phyloP scores from a whole-genome alignment of 2,329 filamentous ascomycete genomes.

The Rhynchosporium agropyri region DNA sequence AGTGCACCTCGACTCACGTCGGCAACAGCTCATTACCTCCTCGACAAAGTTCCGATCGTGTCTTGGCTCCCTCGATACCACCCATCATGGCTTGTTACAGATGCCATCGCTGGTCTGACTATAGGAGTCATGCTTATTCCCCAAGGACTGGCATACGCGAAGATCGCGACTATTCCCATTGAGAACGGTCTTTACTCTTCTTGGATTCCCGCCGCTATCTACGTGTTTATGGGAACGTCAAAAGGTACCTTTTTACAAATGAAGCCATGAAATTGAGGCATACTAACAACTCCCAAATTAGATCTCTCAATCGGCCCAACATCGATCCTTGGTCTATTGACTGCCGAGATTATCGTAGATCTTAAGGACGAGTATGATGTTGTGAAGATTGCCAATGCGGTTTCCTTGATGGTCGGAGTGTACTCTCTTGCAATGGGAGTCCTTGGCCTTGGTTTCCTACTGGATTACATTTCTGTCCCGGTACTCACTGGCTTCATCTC shows the following conservation, averaged over 20 bases:
- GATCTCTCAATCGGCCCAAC: constrained; percentile 66
- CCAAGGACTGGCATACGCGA: constrained; percentile 63
- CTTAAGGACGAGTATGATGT: constrained; percentile 55
- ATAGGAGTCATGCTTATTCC: constrained; percentile 63
- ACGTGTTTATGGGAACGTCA: constrained; percentile 63
- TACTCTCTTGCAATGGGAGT: constrained; percentile 62
- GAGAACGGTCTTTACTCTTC: constrained; percentile 62
- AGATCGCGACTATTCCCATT: constrained; percentile 63
- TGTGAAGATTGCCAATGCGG: constrained; percentile 60
- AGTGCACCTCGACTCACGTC: constrained; percentile 48
- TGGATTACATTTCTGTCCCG: constrained; percentile 67
- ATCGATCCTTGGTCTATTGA: constrained; percentile 65
- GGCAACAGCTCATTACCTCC: constrained; percentile 56
- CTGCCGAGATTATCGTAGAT: constrained; percentile 60
- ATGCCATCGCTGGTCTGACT: constrained; percentile 63
- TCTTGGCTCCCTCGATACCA: constrained; percentile 66
- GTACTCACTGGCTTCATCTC: constrained; percentile 68
- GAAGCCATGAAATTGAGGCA: neutral
- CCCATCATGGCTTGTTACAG: constrained; percentile 61
- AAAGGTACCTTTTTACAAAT: constrained; percentile 50
- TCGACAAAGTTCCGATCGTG: constrained; percentile 63
- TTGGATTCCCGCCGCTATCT: constrained; percentile 60
- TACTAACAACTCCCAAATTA: constrained; percentile 33
- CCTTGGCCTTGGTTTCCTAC: constrained; percentile 64
- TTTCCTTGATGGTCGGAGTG: constrained; percentile 65